A percentile compares a stretch with the other conserved stretches of the same genome.
phyloP scores from a whole-genome alignment of 805 yeast genomes.

The Kurtzmaniella cleridarum region DNA sequence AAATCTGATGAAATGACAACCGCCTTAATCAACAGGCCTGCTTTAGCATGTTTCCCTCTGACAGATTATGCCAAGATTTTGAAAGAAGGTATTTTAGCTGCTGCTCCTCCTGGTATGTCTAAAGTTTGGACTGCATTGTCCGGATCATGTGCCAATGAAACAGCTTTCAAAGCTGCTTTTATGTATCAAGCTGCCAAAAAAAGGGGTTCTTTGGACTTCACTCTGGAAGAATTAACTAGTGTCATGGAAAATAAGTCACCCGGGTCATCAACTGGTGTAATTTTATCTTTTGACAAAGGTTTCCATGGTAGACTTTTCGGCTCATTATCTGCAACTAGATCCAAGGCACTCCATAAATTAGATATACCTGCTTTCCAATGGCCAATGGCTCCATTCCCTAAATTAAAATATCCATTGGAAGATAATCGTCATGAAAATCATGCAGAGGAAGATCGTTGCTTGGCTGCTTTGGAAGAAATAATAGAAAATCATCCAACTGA shows the following conservation, averaged over 20 bases:
- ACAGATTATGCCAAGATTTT: conserved; percentile 47
- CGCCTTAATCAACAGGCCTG: conserved; percentile 39
- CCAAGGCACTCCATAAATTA: conserved; percentile 53
- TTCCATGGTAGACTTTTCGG: conserved; percentile 58
- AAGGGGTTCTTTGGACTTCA: conserved; percentile 44
- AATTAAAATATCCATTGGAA: conserved; percentile 35
- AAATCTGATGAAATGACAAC: conserved; percentile 36
- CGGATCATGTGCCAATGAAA: conserved; percentile 67
- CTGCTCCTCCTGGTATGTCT: conserved; percentile 59
- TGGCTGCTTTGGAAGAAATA: conserved; percentile 38
- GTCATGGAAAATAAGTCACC: conserved; percentile 49
- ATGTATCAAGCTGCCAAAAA: conserved; percentile 55
- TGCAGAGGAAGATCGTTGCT: conserved; percentile 44
- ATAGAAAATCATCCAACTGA: conserved; percentile 27
- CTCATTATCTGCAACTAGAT: conserved; percentile 49
- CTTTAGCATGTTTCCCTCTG: conserved; percentile 43
- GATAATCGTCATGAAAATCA: conserved; percentile 35
- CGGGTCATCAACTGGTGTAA: conserved; percentile 49
- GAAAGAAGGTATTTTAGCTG: conserved; percentile 47
- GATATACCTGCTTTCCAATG: conserved; percentile 57
- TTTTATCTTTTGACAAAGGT: conserved; percentile 48
- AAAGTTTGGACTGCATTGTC: conserved; percentile 62
- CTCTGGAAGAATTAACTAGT: conserved; percentile 40
- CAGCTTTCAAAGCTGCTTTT: conserved; percentile 68
- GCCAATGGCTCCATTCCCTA: conserved; percentile 49